These are phyloP conservation scores for Penicillium maclennaniae DNA, from an alignment of 495 filamentous ascomycete species.

Conservation along the genomic window DNA sequence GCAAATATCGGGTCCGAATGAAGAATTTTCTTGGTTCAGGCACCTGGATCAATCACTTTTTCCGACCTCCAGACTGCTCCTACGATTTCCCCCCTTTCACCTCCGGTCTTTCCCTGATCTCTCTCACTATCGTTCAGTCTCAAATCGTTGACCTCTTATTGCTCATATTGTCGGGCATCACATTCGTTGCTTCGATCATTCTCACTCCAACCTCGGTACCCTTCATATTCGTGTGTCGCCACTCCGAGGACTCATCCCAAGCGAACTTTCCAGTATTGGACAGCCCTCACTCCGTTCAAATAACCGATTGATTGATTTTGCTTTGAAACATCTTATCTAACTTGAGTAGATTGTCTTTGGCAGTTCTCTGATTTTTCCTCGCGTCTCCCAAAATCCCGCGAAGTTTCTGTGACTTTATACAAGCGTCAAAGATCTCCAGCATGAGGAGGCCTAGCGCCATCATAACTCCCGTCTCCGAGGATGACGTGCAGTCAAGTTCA, in stretches of 20 bases:
- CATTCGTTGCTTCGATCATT: not conserved
- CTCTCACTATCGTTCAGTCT: not conserved
- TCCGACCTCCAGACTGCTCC: not conserved
- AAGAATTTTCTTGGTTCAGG: constrained; percentile 29
- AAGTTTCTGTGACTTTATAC: not conserved
- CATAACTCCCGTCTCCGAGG: constrained; percentile 24
- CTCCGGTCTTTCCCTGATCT: not conserved
- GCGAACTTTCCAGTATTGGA: not conserved
- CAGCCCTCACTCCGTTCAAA: not conserved
- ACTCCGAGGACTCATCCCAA: not conserved
- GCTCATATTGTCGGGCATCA: not conserved
- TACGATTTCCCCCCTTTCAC: constrained; percentile 8
- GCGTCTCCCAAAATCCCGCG: not conserved
- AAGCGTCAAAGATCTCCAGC: constrained; percentile 2
- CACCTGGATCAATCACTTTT: constrained; percentile 17
- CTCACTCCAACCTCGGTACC: not conserved
- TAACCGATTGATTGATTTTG: not conserved
- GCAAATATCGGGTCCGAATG: constrained; percentile 9
- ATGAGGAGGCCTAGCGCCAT: constrained; percentile 10
- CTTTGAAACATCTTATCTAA: not conserved
- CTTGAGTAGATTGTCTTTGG: not conserved
- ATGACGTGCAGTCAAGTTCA: constrained; percentile 15
- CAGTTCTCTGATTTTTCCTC: not conserved
- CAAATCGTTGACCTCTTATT: not conserved
- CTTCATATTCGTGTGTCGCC: not conserved